Percentiles rank a stretch among this genome's conserved stretches.
phyloP scores from a whole-genome alignment of 2,329 filamentous ascomycete species.

The Tolypocladium guangdongense region DNA sequence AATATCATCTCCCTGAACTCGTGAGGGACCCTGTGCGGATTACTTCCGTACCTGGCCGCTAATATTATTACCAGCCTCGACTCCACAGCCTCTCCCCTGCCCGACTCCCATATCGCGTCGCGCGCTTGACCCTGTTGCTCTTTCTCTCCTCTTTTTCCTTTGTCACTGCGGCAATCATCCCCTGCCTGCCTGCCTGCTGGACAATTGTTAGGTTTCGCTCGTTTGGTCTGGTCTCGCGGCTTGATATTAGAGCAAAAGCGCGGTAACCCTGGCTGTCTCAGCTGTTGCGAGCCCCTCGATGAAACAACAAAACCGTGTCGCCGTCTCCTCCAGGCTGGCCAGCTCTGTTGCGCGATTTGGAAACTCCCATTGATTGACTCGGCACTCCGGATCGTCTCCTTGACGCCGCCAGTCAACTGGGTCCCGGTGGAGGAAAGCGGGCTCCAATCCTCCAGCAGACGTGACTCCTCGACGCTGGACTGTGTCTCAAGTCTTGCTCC shows the following conservation, averaged over 20 bases:
- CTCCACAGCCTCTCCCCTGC: background rate
- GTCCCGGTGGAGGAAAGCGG: constrained; percentile 5
- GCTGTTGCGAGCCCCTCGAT: constrained; percentile 11
- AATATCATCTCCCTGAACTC: too few relatives aligned
- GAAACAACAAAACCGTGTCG: constrained; percentile 11
- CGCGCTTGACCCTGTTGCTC: background rate
- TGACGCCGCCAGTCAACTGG: constrained; percentile 3
- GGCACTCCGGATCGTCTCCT: background rate
- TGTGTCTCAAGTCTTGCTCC: constrained; percentile 9
- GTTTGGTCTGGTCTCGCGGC: background rate
- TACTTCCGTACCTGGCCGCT: too few relatives aligned
- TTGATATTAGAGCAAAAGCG: background rate
- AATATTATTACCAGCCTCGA: background rate
- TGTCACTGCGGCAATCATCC: background rate
- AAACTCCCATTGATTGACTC: background rate
- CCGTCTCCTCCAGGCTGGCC: constrained; percentile 8
- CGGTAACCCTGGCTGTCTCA: constrained; percentile 5
- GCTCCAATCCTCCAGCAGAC: constrained; percentile 1
- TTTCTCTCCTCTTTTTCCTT: background rate
- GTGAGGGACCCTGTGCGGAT: too few relatives aligned
- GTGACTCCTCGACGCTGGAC: constrained; percentile 9
- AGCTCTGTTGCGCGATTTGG: constrained; percentile 1
- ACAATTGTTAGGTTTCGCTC: background rate
- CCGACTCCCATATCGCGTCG: background rate
- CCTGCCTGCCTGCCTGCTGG: background rate